These are phyloP conservation scores for Lecanicillium sp. DNA, from an alignment of 2,329 filamentous ascomycete genomes.

Conservation along the genomic window DNA sequence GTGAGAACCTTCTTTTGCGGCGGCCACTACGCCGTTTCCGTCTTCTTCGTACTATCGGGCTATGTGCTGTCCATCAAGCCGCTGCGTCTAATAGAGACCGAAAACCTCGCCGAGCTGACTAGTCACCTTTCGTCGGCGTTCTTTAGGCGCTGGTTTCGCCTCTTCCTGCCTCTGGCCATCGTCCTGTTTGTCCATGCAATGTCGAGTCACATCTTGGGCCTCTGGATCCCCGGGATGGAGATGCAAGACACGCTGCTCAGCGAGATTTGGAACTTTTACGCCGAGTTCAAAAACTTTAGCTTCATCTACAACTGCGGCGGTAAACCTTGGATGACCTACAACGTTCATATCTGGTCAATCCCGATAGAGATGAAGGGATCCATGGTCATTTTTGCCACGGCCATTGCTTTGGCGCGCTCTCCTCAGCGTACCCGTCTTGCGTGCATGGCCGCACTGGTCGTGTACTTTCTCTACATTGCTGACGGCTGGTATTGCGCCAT, in stretches of 20 bases:
- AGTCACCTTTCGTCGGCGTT: conserved; percentile 38
- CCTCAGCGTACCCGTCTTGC: conserved; percentile 45
- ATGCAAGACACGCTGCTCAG: conserved; percentile 32
- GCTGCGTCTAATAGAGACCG: conserved; percentile 34
- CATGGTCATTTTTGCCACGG: conserved; percentile 49
- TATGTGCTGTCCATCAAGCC: conserved; percentile 47
- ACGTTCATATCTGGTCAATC: conserved; percentile 55
- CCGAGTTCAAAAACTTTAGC: conserved; percentile 60
- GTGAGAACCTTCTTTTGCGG: conserved; percentile 53
- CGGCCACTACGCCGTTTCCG: conserved; percentile 50
- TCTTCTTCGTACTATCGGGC: conserved; percentile 50
- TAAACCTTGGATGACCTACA: conserved; percentile 41
- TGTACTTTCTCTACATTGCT: conserved; percentile 60
- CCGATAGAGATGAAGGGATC: conserved; percentile 57
- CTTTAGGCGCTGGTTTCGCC: conserved; percentile 40
- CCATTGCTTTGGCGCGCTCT: conserved; percentile 48
- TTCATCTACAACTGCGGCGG: conserved; percentile 54
- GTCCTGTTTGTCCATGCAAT: conserved; percentile 44
- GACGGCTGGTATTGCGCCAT: conserved; percentile 56
- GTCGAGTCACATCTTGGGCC: conserved; percentile 43
- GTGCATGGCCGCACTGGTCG: conserved; percentile 43
- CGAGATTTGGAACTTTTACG: conserved; percentile 41
- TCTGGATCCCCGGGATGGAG: conserved; percentile 31
- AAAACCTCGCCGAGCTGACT: conserved; percentile 31
- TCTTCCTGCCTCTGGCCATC: conserved; percentile 42